Evolutionary conservation across 441 rosid genomes (phyloP), one percentile per base, ranked within the genome.

Genomic region (Erodium moschatum): DNA sequence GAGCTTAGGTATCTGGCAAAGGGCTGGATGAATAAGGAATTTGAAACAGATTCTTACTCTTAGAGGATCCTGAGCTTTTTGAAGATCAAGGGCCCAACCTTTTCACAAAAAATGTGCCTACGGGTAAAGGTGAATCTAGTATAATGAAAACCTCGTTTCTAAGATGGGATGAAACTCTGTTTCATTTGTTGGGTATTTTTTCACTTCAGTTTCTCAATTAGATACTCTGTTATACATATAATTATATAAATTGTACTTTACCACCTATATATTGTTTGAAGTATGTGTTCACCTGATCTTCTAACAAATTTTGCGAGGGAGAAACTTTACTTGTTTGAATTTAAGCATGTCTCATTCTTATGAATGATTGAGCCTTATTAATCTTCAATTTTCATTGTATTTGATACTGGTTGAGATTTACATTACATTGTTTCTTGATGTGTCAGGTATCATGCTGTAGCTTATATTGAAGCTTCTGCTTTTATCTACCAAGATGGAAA

Each of bases 391-490:
- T 60, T 31, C 64, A 7, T 21, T 19, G 12, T 9, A 60, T 10
- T 20, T 29, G 29, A 5, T 19, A 15, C 64, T 29, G 50, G 56
- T 20, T 64, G 56, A 72, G 35, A 13, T 24, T 2, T 50, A 42
- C 15, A 35, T 35, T 66, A 44, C n/a, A 6, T 70, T 18, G 67
- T 20, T 73, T 75, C 46, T 6, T 81, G 61, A 70, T 74, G 73
- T 76, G 64, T 9, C 81, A 95, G 99, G 82, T 95, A 92, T 80
- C 96, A 89, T 79, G 98, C 99, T 35, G 96, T 89, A 67, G 99
- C 98, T 18, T 92, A 86, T 77, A 92, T 92, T 21, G 99, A 92
- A 84, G 99, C 97, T 64, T 86, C 96, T 27, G 99, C 98, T 72
- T 84, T 83, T 70, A 95, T 95, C 48, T 90, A 95, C 82, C 96